Conservation (phyloP, 768 basidiomycete genomes). For the Naganishia vaughanmartiniae region DNA sequence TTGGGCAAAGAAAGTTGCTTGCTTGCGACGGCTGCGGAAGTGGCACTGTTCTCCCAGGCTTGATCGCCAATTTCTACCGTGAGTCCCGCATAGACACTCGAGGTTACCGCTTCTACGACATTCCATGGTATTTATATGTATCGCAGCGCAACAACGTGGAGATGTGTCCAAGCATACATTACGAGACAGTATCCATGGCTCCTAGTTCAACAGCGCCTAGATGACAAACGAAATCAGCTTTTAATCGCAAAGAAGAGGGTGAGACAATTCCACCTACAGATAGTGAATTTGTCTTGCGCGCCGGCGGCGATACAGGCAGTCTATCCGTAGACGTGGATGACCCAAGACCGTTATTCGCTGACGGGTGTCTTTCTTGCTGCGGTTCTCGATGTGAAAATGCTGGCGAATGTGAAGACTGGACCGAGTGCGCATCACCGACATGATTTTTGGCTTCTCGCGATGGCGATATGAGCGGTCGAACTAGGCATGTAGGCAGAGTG, state of each 20-base stretch:
- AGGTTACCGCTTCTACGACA: no score
- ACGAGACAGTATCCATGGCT: not conserved
- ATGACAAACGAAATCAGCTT: no score
- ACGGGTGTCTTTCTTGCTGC: conserved; percentile 8
- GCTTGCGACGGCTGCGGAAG: no score
- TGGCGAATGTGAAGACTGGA: conserved; percentile 15
- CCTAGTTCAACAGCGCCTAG: conserved; percentile 12
- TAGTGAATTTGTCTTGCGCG: conserved; percentile 19
- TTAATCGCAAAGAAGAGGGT: not conserved
- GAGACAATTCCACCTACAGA: not conserved
- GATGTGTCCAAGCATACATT: no score
- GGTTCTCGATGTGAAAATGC: conserved; percentile 7
- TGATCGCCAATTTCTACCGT: no score
- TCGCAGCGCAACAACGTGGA: no score
- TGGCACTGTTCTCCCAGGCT: no score
- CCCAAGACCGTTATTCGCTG: not conserved
- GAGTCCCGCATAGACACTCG: no score
- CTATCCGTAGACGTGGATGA: not conserved
- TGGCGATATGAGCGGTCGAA: conserved; percentile 5
- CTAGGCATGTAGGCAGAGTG: not conserved
- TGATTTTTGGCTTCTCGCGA: not conserved
- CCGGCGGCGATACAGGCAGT: conserved; percentile 7
- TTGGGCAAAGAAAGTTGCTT: no score
- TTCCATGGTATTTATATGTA: no score
- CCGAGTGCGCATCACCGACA: not conserved